These are phyloP conservation scores for Nicotiana otophora DNA, from an alignment of 257 asterid genomes.

Conservation along the genomic window DNA sequence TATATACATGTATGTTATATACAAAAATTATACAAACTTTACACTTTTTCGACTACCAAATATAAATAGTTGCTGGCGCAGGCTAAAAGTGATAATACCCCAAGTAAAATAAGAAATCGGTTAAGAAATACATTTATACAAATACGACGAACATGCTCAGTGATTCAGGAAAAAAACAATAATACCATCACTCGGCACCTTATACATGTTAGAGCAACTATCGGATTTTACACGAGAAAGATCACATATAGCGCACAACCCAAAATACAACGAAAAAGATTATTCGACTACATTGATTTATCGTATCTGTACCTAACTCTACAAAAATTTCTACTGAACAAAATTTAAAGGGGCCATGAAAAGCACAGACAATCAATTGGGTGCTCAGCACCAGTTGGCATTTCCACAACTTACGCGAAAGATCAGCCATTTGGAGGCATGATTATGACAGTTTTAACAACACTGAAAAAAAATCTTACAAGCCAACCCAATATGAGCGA, in stretches of 20 bases:
- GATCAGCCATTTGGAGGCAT: not conserved
- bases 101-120: too few relatives aligned
- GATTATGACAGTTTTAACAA: not conserved
- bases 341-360: not conserved
- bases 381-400: not conserved
- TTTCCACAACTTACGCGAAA: not conserved
- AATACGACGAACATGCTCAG: too few relatives aligned
- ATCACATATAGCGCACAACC: not conserved
- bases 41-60: too few relatives aligned
- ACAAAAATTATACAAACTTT: too few relatives aligned
- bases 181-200: too few relatives aligned
- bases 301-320: not conserved
- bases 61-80: too few relatives aligned
- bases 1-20: too few relatives aligned
- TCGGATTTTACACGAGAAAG: not conserved
- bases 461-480: conserved; percentile 22
- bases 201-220: not conserved
- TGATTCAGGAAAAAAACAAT: too few relatives aligned
- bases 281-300: not conserved
- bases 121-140: too few relatives aligned
- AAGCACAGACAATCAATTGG: not conserved
- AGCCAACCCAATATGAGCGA: conserved; percentile 96
- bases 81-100: too few relatives aligned
- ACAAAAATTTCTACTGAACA: conserved; percentile 3
- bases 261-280: not conserved